Evolutionary conservation across 306 rosid genomes (phyloP).

Genomic region (Begonia masoniana): DNA sequence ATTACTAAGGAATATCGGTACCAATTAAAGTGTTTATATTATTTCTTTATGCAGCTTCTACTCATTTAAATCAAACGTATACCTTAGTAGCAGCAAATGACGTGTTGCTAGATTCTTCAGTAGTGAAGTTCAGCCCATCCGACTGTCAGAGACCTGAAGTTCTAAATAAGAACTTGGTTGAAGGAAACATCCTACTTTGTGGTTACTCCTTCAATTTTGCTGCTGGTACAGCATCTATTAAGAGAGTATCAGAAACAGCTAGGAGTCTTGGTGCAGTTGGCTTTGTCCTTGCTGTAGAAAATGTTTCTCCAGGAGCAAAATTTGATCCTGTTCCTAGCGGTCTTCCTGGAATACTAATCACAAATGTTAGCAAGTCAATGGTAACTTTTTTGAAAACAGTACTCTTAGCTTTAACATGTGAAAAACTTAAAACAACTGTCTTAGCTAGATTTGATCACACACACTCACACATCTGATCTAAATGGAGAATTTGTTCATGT

Average conservation of each 20-base stretch:
- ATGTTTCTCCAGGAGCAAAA: conserved; percentile 77
- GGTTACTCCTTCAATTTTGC: conserved; percentile 97
- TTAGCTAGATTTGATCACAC: too few species aligned
- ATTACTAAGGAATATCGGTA: too few species aligned
- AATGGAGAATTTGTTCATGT: too few species aligned
- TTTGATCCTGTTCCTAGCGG: conserved; percentile 94
- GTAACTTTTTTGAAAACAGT: conserved; percentile 18
- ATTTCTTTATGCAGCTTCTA: conserved; percentile 47
- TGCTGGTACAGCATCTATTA: conserved; percentile 72
- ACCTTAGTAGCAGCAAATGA: conserved; percentile 92
- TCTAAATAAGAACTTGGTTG: conserved; percentile 72
- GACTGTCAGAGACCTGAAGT: conserved; percentile 95
- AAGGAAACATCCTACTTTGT: conserved; percentile 94
- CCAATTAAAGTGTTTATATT: too few species aligned
- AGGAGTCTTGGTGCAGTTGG: conserved; percentile 92
- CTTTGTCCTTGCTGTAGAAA: conserved; percentile 95
- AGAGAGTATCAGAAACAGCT: conserved; percentile 83
- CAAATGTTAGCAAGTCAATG: conserved; percentile 69
- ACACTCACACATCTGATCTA: too few species aligned
- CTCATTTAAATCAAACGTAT: conserved; percentile 60
- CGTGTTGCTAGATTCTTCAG: conserved; percentile 82
- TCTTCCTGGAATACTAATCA: conserved; percentile 80
- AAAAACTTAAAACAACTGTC: too few species aligned
- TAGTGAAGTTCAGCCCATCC: conserved; percentile 64
- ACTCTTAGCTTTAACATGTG: too few species aligned